These are phyloP conservation scores for Tulasnella sp. DNA, from an alignment of 768 basidiomycete genomes.

Conservation along the genomic window DNA sequence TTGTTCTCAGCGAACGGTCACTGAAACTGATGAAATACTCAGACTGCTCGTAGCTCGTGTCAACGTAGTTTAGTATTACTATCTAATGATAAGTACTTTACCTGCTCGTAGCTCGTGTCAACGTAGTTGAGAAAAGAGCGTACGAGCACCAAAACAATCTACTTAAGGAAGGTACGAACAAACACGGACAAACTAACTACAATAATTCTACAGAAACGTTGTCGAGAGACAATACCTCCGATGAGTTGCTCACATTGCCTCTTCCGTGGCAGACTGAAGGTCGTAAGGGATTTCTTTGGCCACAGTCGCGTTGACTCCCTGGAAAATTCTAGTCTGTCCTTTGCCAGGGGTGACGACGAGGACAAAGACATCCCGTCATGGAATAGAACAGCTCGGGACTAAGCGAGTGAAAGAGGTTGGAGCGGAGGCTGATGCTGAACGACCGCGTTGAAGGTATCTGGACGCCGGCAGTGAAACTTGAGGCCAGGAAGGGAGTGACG, in stretches of 20 bases:
- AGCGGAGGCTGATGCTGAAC: constrained; percentile 35
- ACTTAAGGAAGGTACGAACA: no score
- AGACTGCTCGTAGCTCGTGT: no score
- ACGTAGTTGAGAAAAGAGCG: no score
- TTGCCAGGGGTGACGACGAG: constrained; percentile 10
- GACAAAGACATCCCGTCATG: neutral
- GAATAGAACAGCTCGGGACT: constrained; percentile 20
- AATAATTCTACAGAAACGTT: no score
- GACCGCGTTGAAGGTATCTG: constrained; percentile 32
- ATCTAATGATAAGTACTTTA: no score
- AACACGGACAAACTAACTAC: no score
- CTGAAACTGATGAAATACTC: no score
- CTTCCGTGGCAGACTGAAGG: neutral
- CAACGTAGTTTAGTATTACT: no score
- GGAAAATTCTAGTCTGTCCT: neutral
- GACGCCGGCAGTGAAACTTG: neutral
- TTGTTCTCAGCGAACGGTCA: neutral
- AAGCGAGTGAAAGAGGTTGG: constrained; percentile 3
- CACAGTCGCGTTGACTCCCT: constrained; percentile 14
- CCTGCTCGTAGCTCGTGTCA: no score
- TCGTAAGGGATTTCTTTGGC: neutral
- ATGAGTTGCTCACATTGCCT: neutral
- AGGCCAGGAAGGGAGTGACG: neutral
- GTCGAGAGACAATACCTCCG: neutral
- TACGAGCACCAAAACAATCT: no score